Base-by-base conservation (phyloP, 306 rosid species). In the Corylus avellana region DNA sequence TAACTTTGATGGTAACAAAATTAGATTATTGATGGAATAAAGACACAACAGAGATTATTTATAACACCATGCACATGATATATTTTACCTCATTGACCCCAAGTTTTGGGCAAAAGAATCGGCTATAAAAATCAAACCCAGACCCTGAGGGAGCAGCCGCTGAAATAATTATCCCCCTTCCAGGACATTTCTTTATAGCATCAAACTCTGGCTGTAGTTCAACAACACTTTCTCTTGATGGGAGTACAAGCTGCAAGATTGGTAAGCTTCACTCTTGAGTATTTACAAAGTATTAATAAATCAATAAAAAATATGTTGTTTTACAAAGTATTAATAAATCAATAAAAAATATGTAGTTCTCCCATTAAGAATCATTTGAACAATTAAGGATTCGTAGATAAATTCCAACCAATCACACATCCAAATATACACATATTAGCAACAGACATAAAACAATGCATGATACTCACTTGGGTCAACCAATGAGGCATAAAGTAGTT, bases 1-100 rank as follows among this genome's bases (percentile, higher is more conserved):
- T 48, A 12, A 48, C 2, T 48, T 48, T 25, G 14, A 10, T 59
- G 37, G 6, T 22, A 59, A 9, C 14, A 59, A 59, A 59, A 12
- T 59, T 25, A 59, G 27, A 1, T 35, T 35, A 37, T 35, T 32
- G 14, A 2, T 2, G 1, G 46, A 14, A 9, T 7, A 64, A 64
- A 64, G 11, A 14, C 20, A 16, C 47, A 13, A 14, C 0, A 35
- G 12, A 64, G 18, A 64, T 14, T 37, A 63, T 32, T 16, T 7
- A 63, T 32, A 63, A 16, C 70, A 12, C 27, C 44, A 17, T 32
- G 72, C 51, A 42, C 51, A 39, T 67, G 32, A 67, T 9, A 39
- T 17, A 42, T 39, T 39, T 67, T 84, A 90, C 98, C 97, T 92
- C 97, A 53, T 87, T 80, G 84, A 92, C 54, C 73, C 95, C 92